Base-by-base conservation (phyloP, 371 early-diverging fungal genomes). In the Haplosporangium sp. region DNA sequence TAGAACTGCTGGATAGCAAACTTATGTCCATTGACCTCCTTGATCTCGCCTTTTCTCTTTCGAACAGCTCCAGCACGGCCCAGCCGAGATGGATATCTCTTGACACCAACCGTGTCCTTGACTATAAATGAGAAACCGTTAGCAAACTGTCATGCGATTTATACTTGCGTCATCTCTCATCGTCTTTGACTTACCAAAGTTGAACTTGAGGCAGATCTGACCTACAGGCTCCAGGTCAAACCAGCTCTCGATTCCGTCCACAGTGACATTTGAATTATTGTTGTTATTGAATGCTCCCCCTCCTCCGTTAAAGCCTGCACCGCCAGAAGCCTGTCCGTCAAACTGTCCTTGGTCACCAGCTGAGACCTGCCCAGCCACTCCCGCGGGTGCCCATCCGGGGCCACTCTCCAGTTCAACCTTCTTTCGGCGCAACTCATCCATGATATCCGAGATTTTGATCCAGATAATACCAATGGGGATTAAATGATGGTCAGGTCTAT, bases 171-270 rank as follows among this genome's bases (percentile, higher is more conserved):
- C 56, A 42, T 5, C 40, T 2, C 47, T 1, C 40, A 52, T 9
- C 9, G 42, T 37, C 6, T 9, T 13, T 59, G 16, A 13, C 36
- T 29, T 89, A 87, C 87, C 86, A 84, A 94, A 95, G 81, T 93
- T 92, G 57, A 96, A 73, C 82, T 90, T 86, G 59, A 96, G 83
- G 43, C 84, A 85, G 40, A 97, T 74, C 77, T 94, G 92, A 47
- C 98, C 98, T 47, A 89, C 90, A 23, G 98, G 97, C 71, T 97
- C 97, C 61, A 97, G 89, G 62, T 97, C 96, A 67, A 95, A 93
- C 90, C 94, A 93, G 50, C 87, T 89, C 59, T 91, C 87, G 57
- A 94, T 88, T 42, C 94, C 93, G 14, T 85, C 87, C 9, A 75
- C 74, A 48, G 76, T 60, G 20, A 47, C 56, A 12, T 52, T 40